Conservation (phyloP, 805 yeast species). For the Saccharomycopsis fermentans region DNA sequence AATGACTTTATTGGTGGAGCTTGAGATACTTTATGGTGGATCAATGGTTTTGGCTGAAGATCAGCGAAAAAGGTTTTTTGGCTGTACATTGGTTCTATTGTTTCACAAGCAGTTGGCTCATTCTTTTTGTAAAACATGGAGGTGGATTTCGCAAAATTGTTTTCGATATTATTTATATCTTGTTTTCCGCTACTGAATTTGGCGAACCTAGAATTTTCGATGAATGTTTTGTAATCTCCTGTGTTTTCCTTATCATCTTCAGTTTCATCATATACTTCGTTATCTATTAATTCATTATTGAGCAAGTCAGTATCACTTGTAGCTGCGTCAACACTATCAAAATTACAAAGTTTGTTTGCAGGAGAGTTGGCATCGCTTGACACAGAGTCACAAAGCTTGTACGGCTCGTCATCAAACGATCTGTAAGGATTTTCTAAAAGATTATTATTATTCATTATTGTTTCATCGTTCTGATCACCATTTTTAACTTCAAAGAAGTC, state of each 20-base stretch:
- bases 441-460: too few relatives aligned
- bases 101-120: neutral
- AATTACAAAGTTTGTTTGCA: too few relatives aligned
- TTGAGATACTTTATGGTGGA: neutral
- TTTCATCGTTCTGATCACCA: too few relatives aligned
- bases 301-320: too few relatives aligned
- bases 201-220: neutral
- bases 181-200: neutral
- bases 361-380: too few relatives aligned
- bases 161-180: neutral
- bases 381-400: too few relatives aligned
- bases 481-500: too few relatives aligned
- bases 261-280: too few relatives aligned
- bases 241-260: neutral
- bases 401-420: too few relatives aligned
- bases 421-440: too few relatives aligned
- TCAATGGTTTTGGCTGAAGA: neutral
- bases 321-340: too few relatives aligned
- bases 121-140: neutral
- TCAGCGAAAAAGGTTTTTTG: neutral
- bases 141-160: neutral
- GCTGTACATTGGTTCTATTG: neutral
- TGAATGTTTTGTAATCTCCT: neutral
- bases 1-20: neutral
- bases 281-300: too few relatives aligned